Conservation (phyloP, 768 basidiomycete genomes). For the Russula sp. region DNA sequence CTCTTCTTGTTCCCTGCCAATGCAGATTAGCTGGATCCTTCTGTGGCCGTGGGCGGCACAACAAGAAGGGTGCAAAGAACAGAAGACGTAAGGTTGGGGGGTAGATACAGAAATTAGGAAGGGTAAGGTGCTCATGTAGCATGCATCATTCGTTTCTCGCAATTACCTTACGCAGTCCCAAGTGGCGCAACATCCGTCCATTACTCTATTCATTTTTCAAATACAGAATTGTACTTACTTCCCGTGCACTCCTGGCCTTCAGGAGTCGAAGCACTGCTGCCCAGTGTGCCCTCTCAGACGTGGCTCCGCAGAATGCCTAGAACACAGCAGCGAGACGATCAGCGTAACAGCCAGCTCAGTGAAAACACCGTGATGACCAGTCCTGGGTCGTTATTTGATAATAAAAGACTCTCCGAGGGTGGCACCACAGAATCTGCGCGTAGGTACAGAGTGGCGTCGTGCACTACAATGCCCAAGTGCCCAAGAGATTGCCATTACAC, state of each 20-base stretch:
- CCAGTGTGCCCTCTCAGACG: too few species aligned
- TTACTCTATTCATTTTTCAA: too few species aligned
- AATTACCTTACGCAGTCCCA: too few species aligned
- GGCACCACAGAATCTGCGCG: neutral
- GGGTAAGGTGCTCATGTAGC: neutral
- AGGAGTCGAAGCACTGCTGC: too few species aligned
- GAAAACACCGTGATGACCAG: neutral
- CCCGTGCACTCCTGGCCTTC: too few species aligned
- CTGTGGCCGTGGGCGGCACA: neutral
- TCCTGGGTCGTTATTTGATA: neutral
- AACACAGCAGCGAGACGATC: too few species aligned
- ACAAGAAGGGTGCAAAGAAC: neutral
- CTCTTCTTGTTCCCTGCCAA: conserved; percentile 26
- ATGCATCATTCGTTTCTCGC: neutral
- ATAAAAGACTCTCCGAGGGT: neutral
- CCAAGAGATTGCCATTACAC: too few species aligned
- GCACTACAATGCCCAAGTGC: neutral
- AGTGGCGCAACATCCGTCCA: too few species aligned
- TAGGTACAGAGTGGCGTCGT: neutral
- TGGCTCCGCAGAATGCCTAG: too few species aligned
- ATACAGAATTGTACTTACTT: too few species aligned
- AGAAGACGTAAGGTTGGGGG: conserved; percentile 4
- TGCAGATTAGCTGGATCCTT: conserved; percentile 3
- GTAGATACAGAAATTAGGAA: conserved; percentile 6
- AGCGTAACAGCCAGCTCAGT: too few species aligned